Evolutionary conservation across 352 stramenopile genomes (phyloP).

Genomic region (Phytophthora tentaculata): DNA sequence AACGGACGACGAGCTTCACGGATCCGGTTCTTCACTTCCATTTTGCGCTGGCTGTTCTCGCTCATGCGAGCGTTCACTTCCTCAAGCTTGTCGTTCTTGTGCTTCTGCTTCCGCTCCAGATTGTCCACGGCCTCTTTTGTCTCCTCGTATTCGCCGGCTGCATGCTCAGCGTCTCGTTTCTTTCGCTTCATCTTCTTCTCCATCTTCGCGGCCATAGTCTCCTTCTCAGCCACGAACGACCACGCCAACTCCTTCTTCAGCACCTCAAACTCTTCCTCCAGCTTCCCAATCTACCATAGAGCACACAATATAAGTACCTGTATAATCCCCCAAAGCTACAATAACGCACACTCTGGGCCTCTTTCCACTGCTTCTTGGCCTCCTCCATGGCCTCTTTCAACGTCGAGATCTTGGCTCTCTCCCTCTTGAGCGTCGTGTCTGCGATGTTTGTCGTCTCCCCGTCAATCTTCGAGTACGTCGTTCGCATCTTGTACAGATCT

Average conservation of each 20-base stretch:
- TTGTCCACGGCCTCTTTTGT: slow-evolving; percentile 39
- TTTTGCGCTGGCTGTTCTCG: slow-evolving; percentile 37
- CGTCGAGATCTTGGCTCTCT: slow-evolving; percentile 18
- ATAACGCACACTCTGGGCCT: slow-evolving; percentile 68
- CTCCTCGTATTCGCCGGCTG: slow-evolving; percentile 44
- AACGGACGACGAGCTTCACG: slow-evolving; percentile 59
- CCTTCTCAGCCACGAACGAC: slow-evolving; percentile 75
- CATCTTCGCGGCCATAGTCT: slow-evolving; percentile 48
- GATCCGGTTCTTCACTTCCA: slow-evolving; percentile 55
- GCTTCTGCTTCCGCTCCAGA: slow-evolving; percentile 59
- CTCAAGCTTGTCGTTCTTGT: slow-evolving; percentile 58
- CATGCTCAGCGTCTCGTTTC: slow-evolving; percentile 46
- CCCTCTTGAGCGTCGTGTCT: slow-evolving; percentile 52
- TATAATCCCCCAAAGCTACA: background rate
- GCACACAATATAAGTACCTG: slow-evolving; percentile 15
- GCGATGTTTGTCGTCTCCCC: slow-evolving; percentile 63
- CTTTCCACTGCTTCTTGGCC: slow-evolving; percentile 62
- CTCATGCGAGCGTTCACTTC: slow-evolving; percentile 36
- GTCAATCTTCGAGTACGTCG: slow-evolving; percentile 86
- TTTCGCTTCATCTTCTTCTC: slow-evolving; percentile 48
- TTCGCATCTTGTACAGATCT: slow-evolving; percentile 76
- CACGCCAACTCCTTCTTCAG: slow-evolving; percentile 78
- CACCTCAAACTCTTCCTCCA: slow-evolving; percentile 61
- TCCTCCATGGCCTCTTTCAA: slow-evolving; percentile 44
- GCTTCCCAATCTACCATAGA: slow-evolving; percentile 53